These are phyloP conservation scores for Aureobasidium sp. DNA, from an alignment of 2,329 filamentous ascomycete genomes.

Conservation along the genomic window DNA sequence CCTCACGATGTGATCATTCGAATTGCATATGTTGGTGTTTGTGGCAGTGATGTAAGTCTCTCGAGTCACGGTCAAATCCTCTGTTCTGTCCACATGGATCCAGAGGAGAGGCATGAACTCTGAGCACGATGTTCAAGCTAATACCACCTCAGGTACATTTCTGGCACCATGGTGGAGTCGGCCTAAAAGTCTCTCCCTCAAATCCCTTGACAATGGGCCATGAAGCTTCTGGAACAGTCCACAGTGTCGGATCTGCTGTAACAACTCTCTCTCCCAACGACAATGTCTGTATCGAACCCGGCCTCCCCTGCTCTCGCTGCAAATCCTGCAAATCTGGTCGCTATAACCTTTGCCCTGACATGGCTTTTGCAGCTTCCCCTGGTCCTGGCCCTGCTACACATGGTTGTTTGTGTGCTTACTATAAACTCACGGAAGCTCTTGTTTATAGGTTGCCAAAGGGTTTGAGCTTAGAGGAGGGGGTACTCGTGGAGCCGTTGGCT, in stretches of 20 bases:
- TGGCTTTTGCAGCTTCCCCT: slow-evolving; percentile 19
- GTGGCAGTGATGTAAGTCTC: neutral
- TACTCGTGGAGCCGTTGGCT: slow-evolving; percentile 45
- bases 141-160: slow-evolving; percentile 31
- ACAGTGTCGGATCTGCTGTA: slow-evolving; percentile 50
- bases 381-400: slow-evolving; percentile 14
- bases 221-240: slow-evolving; percentile 59
- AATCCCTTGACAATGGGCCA: slow-evolving; percentile 55
- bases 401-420: slow-evolving; percentile 45
- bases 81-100: no score
- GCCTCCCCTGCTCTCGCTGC: slow-evolving; percentile 62
- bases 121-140: neutral
- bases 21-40: slow-evolving; percentile 9
- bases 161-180: slow-evolving; percentile 58
- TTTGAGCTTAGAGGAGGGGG: slow-evolving; percentile 44
- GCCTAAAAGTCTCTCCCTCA: slow-evolving; percentile 22
- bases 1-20: neutral
- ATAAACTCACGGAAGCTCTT: slow-evolving; percentile 39
- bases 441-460: slow-evolving; percentile 39
- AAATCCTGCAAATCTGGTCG: slow-evolving; percentile 21
- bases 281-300: slow-evolving; percentile 65
- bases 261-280: slow-evolving; percentile 54
- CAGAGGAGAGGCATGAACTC: no score
- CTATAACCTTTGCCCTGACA: slow-evolving; percentile 20
- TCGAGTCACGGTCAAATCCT: neutral